phyloP scores from a whole-genome alignment of 2,329 filamentous ascomycete genomes.

The Plenodomus biglobosus region DNA sequence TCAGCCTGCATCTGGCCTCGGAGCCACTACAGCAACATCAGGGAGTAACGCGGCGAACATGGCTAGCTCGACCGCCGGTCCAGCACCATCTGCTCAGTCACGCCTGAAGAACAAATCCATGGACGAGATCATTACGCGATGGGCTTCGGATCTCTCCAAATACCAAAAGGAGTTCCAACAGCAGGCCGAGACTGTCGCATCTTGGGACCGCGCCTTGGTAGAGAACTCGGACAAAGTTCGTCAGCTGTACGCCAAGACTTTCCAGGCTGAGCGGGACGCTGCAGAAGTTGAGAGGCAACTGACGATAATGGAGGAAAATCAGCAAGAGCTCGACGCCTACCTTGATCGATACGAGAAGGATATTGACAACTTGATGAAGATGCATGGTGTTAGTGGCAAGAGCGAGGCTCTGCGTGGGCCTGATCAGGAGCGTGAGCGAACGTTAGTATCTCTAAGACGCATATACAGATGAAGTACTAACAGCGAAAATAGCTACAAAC shows the following conservation, averaged over 20 bases:
- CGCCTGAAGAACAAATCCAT: slow-evolving; percentile 97
- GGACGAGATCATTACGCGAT: slow-evolving; percentile 97
- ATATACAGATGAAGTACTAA: slow-evolving; percentile 5
- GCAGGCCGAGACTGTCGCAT: slow-evolving; percentile 81
- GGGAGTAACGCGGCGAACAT: slow-evolving; percentile 48
- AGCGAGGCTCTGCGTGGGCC: slow-evolving; percentile 78
- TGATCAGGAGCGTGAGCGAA: slow-evolving; percentile 93
- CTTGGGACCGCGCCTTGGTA: slow-evolving; percentile 89
- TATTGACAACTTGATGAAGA: slow-evolving; percentile 89
- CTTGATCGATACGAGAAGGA: slow-evolving; percentile 89
- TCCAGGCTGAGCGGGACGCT: slow-evolving; percentile 90
- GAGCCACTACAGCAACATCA: slow-evolving; percentile 17
- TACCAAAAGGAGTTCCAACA: slow-evolving; percentile 96
- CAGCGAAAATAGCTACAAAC: slow-evolving; percentile 65
- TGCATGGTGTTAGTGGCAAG: slow-evolving; percentile 65
- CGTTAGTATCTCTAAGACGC: slow-evolving; percentile 54
- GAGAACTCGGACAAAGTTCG: slow-evolving; percentile 95
- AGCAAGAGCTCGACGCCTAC: slow-evolving; percentile 85
- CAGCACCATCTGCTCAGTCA: slow-evolving; percentile 76
- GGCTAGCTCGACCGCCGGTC: slow-evolving; percentile 75
- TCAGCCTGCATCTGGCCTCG: slow-evolving; percentile 16
- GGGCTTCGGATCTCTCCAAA: slow-evolving; percentile 92
- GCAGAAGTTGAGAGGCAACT: slow-evolving; percentile 93
- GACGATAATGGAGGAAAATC: slow-evolving; percentile 84
- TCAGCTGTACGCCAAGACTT: slow-evolving; percentile 86